Base-by-base conservation (phyloP, 2,329 filamentous ascomycete genomes). In the Hansfordia pulvinata region DNA sequence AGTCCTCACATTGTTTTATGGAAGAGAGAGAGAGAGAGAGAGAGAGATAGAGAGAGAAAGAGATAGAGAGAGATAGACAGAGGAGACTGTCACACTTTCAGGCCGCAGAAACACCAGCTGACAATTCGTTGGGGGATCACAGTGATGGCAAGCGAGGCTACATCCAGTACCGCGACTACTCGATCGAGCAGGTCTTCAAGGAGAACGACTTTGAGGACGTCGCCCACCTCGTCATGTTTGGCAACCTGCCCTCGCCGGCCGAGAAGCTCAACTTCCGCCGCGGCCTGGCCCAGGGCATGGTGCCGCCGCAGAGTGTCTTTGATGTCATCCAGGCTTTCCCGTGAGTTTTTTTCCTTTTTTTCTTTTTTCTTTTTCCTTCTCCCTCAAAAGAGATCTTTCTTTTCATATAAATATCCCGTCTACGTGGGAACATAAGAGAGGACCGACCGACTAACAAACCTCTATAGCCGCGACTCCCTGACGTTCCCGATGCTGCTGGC, bases 401-500 rank as follows among this genome's bases (percentile, higher is more conserved):
- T n/a, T n/a, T n/a, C n/a, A n/a, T n/a, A n/a, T n/a, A n/a, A n/a
- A n/a, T n/a, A n/a, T n/a, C n/a, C n/a, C n/a, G n/a, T n/a, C n/a
- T n/a, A n/a, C n/a, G n/a, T n/a, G n/a, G n/a, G n/a, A n/a, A n/a
- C n/a, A n/a, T n/a, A n/a, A n/a, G n/a, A n/a, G n/a, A n/a, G n/a
- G n/a, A n/a, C n/a, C n/a, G n/a, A n/a, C 21, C 29, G 23, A 37
- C 27, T 26, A 11, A 19, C 14, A 30, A 19, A 8, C 6, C 23
- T 14, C 10, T 31, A 29, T 18, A 36, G 39, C 15, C 35, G 38
- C 17, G 40, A 51, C 25, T 41, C 50, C 10, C 41, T 50, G 28
- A 46, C 46, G 5, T 47, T 50, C 40, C 44, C 48, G 7, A 51
- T 55, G 38, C 41, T 54, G 17, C 38, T 54, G 9, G 49, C 53